These are phyloP conservation scores for Inga leiocalycina DNA, from an alignment of 306 rosid genomes.

Conservation along the genomic window DNA sequence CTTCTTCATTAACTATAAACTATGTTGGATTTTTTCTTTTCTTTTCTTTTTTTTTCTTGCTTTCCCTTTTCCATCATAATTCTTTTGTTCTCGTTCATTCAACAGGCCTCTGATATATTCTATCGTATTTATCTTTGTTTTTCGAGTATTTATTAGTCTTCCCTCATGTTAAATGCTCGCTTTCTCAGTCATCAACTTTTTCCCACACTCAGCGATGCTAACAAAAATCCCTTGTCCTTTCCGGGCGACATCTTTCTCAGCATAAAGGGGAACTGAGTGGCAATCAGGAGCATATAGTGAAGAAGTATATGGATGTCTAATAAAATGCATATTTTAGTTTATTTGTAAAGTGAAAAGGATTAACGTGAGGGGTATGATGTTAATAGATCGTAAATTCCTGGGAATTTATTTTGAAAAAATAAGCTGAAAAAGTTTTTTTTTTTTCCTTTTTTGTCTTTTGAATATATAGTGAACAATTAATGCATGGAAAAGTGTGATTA, in stretches of 20 bases:
- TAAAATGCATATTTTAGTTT: background rate
- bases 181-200: background rate
- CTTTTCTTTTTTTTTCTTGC: background rate
- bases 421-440: too few relatives aligned
- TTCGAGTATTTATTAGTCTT: background rate
- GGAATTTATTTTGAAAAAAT: too few relatives aligned
- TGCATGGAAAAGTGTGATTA: background rate
- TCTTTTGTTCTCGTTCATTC: background rate
- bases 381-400: too few relatives aligned
- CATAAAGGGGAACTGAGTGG: background rate
- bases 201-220: background rate
- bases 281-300: background rate
- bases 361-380: background rate
- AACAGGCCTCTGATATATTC: too few relatives aligned
- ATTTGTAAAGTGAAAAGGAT: background rate
- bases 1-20: slow-evolving; percentile 28
- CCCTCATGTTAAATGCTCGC: background rate
- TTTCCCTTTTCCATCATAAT: background rate
- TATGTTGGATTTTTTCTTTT: background rate
- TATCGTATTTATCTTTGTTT: background rate
- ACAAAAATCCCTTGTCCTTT: background rate
- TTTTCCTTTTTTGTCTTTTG: too few relatives aligned
- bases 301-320: too few relatives aligned
- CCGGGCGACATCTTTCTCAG: background rate
- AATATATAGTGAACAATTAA: too few relatives aligned